Conservation (phyloP, 306 rosid genomes). For the Urtica urens region DNA sequence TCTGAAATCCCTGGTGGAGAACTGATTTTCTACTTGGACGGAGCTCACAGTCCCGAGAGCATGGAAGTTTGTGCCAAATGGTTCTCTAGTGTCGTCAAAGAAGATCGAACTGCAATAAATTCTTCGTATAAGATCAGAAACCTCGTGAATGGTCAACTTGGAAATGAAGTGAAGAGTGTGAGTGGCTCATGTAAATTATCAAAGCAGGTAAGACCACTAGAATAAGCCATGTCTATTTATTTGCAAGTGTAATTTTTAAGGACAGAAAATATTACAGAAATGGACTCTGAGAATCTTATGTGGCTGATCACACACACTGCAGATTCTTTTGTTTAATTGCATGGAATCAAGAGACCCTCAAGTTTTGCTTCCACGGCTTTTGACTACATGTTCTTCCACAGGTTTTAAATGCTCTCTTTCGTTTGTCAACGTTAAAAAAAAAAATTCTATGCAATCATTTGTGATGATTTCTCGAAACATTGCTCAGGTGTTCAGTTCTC, state of each 20-base stretch:
- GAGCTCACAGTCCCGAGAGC: constrained; percentile 90
- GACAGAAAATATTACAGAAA: background rate
- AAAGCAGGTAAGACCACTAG: constrained; percentile 29
- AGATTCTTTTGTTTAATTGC: constrained; percentile 83
- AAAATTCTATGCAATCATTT: background rate
- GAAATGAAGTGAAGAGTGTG: constrained; percentile 13
- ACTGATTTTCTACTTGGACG: constrained; percentile 67
- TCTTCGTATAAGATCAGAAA: constrained; percentile 18
- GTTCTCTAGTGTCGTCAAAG: constrained; percentile 33
- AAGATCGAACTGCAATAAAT: constrained; percentile 15
- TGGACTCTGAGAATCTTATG: background rate
- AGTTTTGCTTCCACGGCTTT: constrained; percentile 52
- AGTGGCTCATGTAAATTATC: constrained; percentile 26
- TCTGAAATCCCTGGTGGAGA: constrained; percentile 34
- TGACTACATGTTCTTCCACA: constrained; percentile 52
- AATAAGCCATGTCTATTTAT: background rate
- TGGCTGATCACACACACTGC: constrained; percentile 20
- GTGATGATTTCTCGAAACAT: constrained; percentile 10
- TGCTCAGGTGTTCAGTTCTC: constrained; percentile 48
- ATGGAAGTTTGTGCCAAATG: constrained; percentile 53
- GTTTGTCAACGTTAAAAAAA: background rate
- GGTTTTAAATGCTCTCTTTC: constrained; percentile 27
- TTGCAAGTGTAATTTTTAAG: background rate
- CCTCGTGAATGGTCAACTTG: constrained; percentile 25
- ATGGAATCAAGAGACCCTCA: constrained; percentile 63